Evolutionary conservation across 768 basidiomycete species (phyloP).

Genomic region (Agaricus blazei): DNA sequence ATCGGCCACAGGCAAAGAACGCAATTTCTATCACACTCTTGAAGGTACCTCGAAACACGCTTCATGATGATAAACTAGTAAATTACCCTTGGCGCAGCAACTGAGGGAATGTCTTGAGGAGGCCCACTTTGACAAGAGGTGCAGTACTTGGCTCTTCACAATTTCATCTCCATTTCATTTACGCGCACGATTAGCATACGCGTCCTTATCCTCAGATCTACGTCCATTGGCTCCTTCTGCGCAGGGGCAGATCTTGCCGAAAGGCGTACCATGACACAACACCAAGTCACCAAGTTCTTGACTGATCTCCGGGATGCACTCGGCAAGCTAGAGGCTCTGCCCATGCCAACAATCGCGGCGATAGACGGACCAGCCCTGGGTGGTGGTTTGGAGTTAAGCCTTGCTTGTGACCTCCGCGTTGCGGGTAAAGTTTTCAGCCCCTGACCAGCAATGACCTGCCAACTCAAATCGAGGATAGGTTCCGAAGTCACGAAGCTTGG

Average conservation of each 20-base stretch:
- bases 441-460: not conserved
- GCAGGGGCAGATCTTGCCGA: conserved; percentile 89
- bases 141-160: conserved; percentile 10
- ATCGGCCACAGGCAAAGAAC: conserved; percentile 81
- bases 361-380: conserved; percentile 93
- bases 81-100: conserved; percentile 43
- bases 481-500: conserved; percentile 83
- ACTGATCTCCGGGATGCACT: conserved; percentile 67
- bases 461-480: not conserved
- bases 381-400: conserved; percentile 83
- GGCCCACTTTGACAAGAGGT: conserved; percentile 67
- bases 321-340: conserved; percentile 70
- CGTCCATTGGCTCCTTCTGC: conserved; percentile 77
- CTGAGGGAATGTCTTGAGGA: conserved; percentile 62
- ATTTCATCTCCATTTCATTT: not conserved
- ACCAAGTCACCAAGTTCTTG: conserved; percentile 76
- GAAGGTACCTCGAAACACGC: conserved; percentile 35
- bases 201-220: conserved; percentile 79
- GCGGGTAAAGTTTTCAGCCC: conserved; percentile 51
- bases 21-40: conserved; percentile 77
- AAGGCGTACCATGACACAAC: conserved; percentile 73
- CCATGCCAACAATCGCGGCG: conserved; percentile 87
- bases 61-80: not conserved
- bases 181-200: conserved; percentile 46
- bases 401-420: conserved; percentile 88